Percentiles rank a stretch among this genome's conserved stretches.
Conservation (phyloP, 1,284 basidiomycete species). For the Papiliotrema terrestris region DNA sequence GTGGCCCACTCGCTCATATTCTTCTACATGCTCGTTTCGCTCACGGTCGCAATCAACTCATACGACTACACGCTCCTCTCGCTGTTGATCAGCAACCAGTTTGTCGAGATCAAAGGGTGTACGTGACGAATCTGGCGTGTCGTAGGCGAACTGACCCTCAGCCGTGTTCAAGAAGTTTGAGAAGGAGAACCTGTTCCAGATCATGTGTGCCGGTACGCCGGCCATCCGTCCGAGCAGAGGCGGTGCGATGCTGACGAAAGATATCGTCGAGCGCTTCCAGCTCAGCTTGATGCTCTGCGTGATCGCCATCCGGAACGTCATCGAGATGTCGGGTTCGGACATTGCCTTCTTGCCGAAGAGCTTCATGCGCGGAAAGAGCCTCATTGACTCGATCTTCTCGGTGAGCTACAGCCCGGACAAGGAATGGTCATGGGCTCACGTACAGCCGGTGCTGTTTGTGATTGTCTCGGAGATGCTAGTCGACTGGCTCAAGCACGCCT, state of each 20-base stretch:
- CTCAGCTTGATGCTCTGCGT: constrained; percentile 85
- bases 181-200: constrained; percentile 99
- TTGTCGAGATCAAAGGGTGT: constrained; percentile 98
- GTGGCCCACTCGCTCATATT: constrained; percentile 90
- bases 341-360: constrained; percentile 78
- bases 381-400: constrained; percentile 76
- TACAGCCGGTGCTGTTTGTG: constrained; percentile 84
- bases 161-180: constrained; percentile 98
- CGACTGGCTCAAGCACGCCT: constrained; percentile 99
- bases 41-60: constrained; percentile 98
- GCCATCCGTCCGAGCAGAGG: not conserved
- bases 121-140: constrained; percentile 12
- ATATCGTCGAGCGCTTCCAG: constrained; percentile 97
- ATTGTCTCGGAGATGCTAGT: constrained; percentile 89
- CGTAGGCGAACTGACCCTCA: constrained; percentile 14
- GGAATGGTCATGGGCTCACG: constrained; percentile 4
- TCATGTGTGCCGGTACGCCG: constrained; percentile 83
- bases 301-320: constrained; percentile 90
- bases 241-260: constrained; percentile 50
- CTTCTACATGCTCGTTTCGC: constrained; percentile 90
- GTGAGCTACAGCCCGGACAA: constrained; percentile 52
- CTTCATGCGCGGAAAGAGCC: constrained; percentile 73
- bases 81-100: constrained; percentile 94
- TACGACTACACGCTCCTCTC: constrained; percentile 96
- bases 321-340: constrained; percentile 87